Evolutionary conservation across 192 early-diverging fungal genomes (phyloP), one percentile per base, ranked within the genome.

Genomic region (Globomyces pollinis-pini): DNA sequence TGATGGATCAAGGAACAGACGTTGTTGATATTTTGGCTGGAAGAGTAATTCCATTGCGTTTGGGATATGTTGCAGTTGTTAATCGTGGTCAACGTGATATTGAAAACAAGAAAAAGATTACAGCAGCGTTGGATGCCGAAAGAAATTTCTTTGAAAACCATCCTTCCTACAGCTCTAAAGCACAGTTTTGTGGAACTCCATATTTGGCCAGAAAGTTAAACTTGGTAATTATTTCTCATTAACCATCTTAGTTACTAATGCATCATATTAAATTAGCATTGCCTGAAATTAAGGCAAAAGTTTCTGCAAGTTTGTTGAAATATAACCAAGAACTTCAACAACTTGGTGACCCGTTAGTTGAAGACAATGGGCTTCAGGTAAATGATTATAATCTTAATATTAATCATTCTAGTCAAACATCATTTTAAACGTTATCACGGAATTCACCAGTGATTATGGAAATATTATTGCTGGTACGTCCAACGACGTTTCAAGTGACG

Each of bases 1-100:
- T 99, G 56, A 99, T 99, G 97, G 97, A 99, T 74, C 77, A 84
- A 67, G 97, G 97, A 33, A 99, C 97, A 13, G 97, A 99, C 71
- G 95, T 99, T 6, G 92, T 99, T 38, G 97, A 99, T 65, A 97
- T 98, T 68, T 81, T 99, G 64, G 94, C 95, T 11, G 93, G 93
- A 1, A 80, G 95, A 9, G 84, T 98, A 20, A 97, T 99, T 75
- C 97, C 95, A 3, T 80, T 99, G 58, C 82, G 91, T 21, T 79
- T 99, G 13, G 94, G 94, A 29, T 99, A 98, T 66, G 95, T 99
- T 13, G 94, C 97, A 9, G 97, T 99, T 23, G 92, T 99, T 33
- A 99, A 99, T 77, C 88, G 97, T 61, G 95, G 95, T 29, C 97
- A 99, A 61, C 80, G 89, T 55, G 95, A 98, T 74, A 99, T 99